phyloP scores from a whole-genome alignment of 1,284 basidiomycete genomes.

The Mycosarcoma mackinlayi region DNA sequence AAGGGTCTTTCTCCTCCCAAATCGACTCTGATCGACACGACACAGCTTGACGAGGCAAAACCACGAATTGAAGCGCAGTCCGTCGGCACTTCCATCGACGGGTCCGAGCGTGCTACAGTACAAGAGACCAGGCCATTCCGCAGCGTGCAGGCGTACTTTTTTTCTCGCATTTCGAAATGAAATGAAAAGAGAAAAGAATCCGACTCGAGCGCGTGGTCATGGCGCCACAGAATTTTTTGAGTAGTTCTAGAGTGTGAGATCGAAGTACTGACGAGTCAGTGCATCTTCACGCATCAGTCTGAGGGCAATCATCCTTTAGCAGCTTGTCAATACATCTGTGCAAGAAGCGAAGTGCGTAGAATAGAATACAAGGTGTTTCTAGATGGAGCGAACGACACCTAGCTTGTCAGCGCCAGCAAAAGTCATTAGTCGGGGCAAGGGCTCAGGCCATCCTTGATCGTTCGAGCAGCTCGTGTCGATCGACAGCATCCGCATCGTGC shows the following conservation, averaged over 20 bases:
- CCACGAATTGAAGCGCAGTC: conserved; percentile 2
- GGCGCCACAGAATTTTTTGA: background rate
- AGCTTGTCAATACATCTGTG: background rate
- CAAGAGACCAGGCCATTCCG: background rate
- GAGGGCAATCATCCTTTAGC: background rate
- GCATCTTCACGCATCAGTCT: too few relatives aligned
- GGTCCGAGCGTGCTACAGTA: conserved; percentile 25
- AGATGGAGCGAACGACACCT: too few relatives aligned
- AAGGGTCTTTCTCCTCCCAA: conserved; percentile 3
- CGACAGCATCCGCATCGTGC: conserved; percentile 53
- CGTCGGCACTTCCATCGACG: conserved; percentile 2
- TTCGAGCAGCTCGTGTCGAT: conserved; percentile 47
- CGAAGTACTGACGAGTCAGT: too few relatives aligned
- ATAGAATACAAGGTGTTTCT: background rate
- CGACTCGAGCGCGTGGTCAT: conserved; percentile 8
- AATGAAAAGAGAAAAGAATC: background rate
- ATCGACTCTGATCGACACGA: too few relatives aligned
- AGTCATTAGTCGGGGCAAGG: too few relatives aligned
- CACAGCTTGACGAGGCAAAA: too few relatives aligned
- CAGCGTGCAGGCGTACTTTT: background rate
- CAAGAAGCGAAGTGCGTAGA: background rate
- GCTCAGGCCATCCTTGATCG: conserved; percentile 26
- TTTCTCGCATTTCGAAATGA: background rate
- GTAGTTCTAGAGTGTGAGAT: background rate
- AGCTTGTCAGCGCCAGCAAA: too few relatives aligned